These are phyloP conservation scores for Paecilomyces variotii DNA, from an alignment of 2,329 filamentous ascomycete species.

Conservation along the genomic window DNA sequence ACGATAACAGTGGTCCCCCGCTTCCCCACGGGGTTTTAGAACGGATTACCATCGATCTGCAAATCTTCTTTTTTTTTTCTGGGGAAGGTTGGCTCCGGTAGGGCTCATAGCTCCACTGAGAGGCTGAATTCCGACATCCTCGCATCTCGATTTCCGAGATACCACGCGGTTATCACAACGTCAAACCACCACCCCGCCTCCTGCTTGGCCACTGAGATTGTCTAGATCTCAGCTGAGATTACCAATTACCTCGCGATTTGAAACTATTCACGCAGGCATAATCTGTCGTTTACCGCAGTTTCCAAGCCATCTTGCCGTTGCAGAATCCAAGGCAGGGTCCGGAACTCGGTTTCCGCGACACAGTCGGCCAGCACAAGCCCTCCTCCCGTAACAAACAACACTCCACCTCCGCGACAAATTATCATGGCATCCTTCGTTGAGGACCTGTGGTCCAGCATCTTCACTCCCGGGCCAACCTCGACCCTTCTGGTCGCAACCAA, in stretches of 20 bases:
- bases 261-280: background rate
- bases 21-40: background rate
- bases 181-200: background rate
- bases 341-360: background rate
- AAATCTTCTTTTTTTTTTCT: background rate
- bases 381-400: background rate
- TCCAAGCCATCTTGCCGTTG: background rate
- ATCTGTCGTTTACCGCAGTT: background rate
- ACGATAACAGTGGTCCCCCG: background rate
- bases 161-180: background rate
- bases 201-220: background rate
- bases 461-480: conserved; percentile 83
- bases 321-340: background rate
- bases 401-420: background rate
- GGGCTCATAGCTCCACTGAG: background rate
- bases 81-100: background rate
- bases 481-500: conserved; percentile 87
- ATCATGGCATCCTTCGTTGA: conserved; percentile 48
- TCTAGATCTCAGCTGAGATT: background rate
- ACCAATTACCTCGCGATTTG: background rate
- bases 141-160: background rate
- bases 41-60: background rate
- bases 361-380: background rate
- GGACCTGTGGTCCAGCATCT: conserved; percentile 85
- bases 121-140: background rate